Conservation (phyloP, 768 basidiomycete species). For the Kwoniella europaea region DNA sequence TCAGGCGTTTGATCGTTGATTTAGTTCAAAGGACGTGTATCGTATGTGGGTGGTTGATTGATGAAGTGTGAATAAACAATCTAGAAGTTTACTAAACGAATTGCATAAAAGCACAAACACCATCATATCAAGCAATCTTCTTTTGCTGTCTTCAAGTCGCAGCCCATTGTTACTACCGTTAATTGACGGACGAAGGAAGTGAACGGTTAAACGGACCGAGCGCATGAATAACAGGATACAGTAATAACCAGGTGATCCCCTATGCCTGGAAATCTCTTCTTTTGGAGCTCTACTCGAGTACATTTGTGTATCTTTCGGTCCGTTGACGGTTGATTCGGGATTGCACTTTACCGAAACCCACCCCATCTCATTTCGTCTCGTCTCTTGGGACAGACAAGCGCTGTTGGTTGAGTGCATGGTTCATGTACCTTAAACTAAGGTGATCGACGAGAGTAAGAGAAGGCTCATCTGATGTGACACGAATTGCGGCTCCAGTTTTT, state of each 20-base stretch:
- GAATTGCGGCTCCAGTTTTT: conserved; percentile 9
- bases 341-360: neutral
- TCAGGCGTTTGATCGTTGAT: neutral
- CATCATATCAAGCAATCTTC: neutral
- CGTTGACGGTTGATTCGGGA: neutral
- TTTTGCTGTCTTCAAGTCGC: neutral
- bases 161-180: neutral
- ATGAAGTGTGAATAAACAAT: neutral
- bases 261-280: too few species aligned
- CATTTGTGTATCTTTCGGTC: neutral
- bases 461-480: conserved; percentile 1
- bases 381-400: too few species aligned
- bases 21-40: neutral
- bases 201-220: conserved; percentile 1
- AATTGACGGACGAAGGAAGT: neutral
- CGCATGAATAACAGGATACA: neutral
- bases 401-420: too few species aligned
- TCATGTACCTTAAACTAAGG: neutral
- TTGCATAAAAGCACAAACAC: neutral
- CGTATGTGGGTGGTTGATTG: neutral
- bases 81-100: conserved; percentile 1
- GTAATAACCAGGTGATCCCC: neutral
- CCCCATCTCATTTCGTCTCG: neutral
- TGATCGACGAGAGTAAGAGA: neutral
- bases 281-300: too few species aligned